Base-by-base conservation (phyloP, 176 grass and related monocot species). In the Cenchrus purpureus region DNA sequence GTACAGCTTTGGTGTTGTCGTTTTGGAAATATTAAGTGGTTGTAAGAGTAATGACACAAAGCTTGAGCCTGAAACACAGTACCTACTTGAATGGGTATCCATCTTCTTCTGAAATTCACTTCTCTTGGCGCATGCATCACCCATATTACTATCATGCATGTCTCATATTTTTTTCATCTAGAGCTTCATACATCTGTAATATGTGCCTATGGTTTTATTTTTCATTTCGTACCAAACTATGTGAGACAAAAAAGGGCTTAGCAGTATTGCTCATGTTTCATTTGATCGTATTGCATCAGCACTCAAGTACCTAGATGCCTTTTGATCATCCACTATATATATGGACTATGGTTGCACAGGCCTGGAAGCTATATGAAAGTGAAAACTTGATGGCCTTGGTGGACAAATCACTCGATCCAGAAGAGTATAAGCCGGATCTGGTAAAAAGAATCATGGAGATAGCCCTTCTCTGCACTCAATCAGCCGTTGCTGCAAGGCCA, bases 391-490 rank as follows among this genome's bases (percentile, higher is more conserved):
- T 92, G 17, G 34, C 79, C 56, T 85, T 94, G 84, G 68, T 97
- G 54, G 90, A 97, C 31, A 8, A 87, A 79, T 86, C 79, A 29
- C 73, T 97, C 25, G 77, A 94, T 79, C 90, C 80, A 59, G 78
- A 61, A 78, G 92, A 97, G 81, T 91, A 89, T 79, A 82, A 51
- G 6, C 51, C 67, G 2, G 83, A 91, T 43, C 90, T 94, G 81
- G 69, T 94, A 57, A 87, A 91, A 63, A 92, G 19, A 75, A 77
- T 83, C 68, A 89, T 94, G 19, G 73, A 94, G 64, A 87, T 97
- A 73, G 95, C 95, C n/a, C 88, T 94, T 67, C 79, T 97, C 57
- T 97, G 95, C 90, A 91, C 95, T 74, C 95, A 97, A 56, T 91
- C 88, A 59, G 87, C 84, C 1, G 92, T 91, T 50, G 58, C 88